Base-by-base conservation (phyloP, 148 eudicot genomes). In the Persicaria tinctoria region DNA sequence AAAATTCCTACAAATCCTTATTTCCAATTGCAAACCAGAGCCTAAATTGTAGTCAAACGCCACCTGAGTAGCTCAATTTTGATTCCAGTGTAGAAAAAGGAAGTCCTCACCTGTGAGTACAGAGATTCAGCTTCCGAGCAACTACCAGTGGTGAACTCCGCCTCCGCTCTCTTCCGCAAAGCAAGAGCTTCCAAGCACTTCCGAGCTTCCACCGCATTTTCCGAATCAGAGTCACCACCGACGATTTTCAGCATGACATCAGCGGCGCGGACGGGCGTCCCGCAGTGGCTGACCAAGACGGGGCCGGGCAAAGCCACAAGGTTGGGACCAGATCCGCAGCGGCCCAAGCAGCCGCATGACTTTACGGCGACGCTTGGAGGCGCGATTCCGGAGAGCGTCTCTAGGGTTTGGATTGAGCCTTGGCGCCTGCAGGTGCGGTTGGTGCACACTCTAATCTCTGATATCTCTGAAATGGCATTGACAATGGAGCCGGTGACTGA, bases 261-360 rank as follows among this genome's bases (percentile, higher is more conserved):
- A 32, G 88, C 91, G 5, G 89, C 91, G 38, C 82, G 83, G 51
- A 84, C 79, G 1, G 93, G 81, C 8, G 91, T 92, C 38, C 87
- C 91, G 73, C 92, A 90, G 79, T 92, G 96, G 49, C 80, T 73
- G 2, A 88, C 76, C 44, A 81, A 54, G 9, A 74, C 72, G 12
- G 75, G 83, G 12, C 63, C 82, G 1, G 97, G 96, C 32, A 92
- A 85, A 8, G 86, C 80, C 2, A 92, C 96, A 8, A 87, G 78
- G 75, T 88, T 92, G n/a, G 97, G 97, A 0, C 97, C 97, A 1
- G 82, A 71, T 9, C 97, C 97, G 54, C 97, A 92, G 16, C 87
- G 86, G 18, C 91, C 90, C 45, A 92, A 76, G 75, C 97, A 92
- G 4, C 93, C 96, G 17, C 91, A 90, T 8, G 93, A 76, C 12